Conservation (phyloP, 2,329 filamentous ascomycete genomes). For the Cordyceps javanica region DNA sequence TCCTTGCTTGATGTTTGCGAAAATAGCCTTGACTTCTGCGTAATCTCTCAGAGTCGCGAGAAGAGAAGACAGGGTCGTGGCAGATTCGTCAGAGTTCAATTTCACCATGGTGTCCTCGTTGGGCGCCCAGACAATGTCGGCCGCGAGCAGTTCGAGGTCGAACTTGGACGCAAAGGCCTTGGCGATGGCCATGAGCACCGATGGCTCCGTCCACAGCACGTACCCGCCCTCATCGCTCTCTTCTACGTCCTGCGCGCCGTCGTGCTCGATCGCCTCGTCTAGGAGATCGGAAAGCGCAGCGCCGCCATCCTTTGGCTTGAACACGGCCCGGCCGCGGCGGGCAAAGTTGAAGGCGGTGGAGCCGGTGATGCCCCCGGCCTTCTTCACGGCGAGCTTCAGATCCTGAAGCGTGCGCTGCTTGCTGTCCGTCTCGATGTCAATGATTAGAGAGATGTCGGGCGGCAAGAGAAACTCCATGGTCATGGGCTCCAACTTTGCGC, state of each 20-base stretch:
- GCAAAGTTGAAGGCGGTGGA: constrained; percentile 81
- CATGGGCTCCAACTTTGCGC: constrained; percentile 68
- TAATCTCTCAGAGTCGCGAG: constrained; percentile 57
- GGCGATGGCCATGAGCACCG: constrained; percentile 26
- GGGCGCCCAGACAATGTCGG: constrained; percentile 78
- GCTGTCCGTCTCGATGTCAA: constrained; percentile 82
- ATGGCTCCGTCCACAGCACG: constrained; percentile 46
- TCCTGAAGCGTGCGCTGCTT: constrained; percentile 69
- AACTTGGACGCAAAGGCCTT: constrained; percentile 53
- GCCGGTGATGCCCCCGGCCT: constrained; percentile 60
- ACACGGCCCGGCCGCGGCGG: constrained; percentile 67
- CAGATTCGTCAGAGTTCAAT: constrained; percentile 51
- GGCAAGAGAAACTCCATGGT: constrained; percentile 78
- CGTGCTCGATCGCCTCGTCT: constrained; percentile 70
- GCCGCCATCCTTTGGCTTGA: constrained; percentile 47
- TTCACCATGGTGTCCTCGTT: constrained; percentile 71
- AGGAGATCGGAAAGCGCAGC: constrained; percentile 67
- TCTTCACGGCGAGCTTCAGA: constrained; percentile 64
- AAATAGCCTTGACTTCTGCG: constrained; percentile 70
- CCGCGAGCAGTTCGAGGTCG: constrained; percentile 61
- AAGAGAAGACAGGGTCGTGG: constrained; percentile 53
- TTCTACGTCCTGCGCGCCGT: constrained; percentile 70
- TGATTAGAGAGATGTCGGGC: constrained; percentile 67
- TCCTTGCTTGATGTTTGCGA: constrained; percentile 59
- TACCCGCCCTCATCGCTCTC: constrained; percentile 62